Evolutionary conservation across 805 yeast genomes (phyloP).

Genomic region (Candida adriatica): DNA sequence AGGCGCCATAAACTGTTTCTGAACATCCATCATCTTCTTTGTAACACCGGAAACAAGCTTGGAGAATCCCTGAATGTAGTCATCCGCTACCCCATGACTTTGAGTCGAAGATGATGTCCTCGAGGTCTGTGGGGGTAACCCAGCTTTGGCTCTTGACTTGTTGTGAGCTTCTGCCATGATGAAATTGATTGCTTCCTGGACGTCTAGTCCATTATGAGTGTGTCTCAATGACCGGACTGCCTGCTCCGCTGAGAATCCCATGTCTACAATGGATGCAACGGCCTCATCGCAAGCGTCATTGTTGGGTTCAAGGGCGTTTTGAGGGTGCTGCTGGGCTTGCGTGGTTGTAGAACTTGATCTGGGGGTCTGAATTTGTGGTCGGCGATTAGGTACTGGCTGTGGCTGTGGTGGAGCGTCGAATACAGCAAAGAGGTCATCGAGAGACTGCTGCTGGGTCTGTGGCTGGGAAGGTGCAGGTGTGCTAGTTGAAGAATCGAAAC

Average conservation of each 20-base stretch:
- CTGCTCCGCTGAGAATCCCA: constrained; percentile 64
- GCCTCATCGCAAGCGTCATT: constrained; percentile 35
- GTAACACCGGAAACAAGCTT: constrained; percentile 17
- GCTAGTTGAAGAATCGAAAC: background rate
- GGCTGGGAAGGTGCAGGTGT: background rate
- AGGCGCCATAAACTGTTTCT: constrained; percentile 25
- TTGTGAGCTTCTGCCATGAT: constrained; percentile 57
- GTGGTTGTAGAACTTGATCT: constrained; percentile 1
- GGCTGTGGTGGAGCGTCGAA: constrained; percentile 21
- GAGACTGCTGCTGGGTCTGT: constrained; percentile 1
- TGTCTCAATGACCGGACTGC: constrained; percentile 53
- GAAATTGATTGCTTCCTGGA: constrained; percentile 58
- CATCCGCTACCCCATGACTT: constrained; percentile 7
- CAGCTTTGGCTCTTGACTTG: constrained; percentile 27
- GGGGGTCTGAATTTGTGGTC: too few species aligned
- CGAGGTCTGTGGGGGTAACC: constrained; percentile 10
- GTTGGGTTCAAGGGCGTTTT: background rate
- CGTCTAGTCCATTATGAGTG: constrained; percentile 45
- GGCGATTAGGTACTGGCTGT: too few species aligned
- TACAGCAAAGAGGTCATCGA: constrained; percentile 28
- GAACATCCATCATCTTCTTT: constrained; percentile 21
- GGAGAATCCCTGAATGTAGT: constrained; percentile 16
- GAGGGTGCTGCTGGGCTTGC: constrained; percentile 1
- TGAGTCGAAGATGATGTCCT: background rate
- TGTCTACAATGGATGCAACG: constrained; percentile 66